These are phyloP conservation scores for Kurtzmaniella natalensis DNA, from an alignment of 1,139 yeast species.

Conservation along the genomic window DNA sequence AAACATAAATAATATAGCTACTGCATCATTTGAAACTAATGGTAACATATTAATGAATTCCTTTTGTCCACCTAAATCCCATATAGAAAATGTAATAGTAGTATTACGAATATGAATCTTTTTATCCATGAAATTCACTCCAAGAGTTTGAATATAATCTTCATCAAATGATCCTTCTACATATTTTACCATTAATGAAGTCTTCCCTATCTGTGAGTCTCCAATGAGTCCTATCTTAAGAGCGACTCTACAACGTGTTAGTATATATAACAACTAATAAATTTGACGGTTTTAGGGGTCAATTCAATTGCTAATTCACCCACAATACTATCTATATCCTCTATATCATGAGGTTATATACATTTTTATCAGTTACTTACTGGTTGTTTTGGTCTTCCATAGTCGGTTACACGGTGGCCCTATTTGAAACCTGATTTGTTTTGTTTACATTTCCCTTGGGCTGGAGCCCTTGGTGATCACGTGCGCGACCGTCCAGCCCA, in stretches of 20 bases:
- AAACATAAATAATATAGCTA: constrained; percentile 87
- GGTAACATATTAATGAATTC: constrained; percentile 97
- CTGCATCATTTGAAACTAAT: constrained; percentile 88
- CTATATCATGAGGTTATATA: background rate
- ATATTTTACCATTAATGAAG: constrained; percentile 94
- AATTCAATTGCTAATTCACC: no score
- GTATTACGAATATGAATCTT: constrained; percentile 83
- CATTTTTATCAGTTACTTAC: no score
- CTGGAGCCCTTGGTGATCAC: background rate
- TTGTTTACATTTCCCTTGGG: constrained; percentile 8
- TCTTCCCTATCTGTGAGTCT: constrained; percentile 97
- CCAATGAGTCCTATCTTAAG: constrained; percentile 92
- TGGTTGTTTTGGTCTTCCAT: constrained; percentile 31
- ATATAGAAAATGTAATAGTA: constrained; percentile 84
- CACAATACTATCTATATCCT: no score
- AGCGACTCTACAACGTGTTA: constrained; percentile 53
- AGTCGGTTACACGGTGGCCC: background rate
- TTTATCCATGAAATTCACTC: constrained; percentile 94
- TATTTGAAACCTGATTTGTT: background rate
- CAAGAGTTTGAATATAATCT: constrained; percentile 87
- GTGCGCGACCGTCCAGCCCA: no score
- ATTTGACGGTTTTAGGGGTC: no score
- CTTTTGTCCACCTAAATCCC: constrained; percentile 97
- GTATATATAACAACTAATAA: no score
- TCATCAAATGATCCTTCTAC: constrained; percentile 94